Percentiles rank a stretch among this genome's conserved stretches.
phyloP scores from a whole-genome alignment of 2,329 filamentous ascomycete genomes.

The Botrytis tulipae region DNA sequence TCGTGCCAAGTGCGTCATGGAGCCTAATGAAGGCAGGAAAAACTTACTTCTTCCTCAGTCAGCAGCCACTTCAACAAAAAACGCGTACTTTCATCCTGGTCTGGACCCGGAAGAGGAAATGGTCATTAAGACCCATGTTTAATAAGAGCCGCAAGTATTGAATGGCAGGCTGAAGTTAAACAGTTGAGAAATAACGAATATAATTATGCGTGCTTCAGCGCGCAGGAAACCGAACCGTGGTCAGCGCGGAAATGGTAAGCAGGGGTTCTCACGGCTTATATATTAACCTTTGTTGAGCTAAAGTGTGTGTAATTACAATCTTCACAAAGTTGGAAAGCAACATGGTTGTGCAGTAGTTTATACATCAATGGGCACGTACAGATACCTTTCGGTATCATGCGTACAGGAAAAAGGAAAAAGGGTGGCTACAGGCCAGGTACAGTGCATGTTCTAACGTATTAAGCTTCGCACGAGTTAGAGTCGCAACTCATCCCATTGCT shows the following conservation, averaged over 20 bases:
- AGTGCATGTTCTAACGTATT: background rate
- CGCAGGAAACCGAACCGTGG: constrained; percentile 5
- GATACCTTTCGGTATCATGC: background rate
- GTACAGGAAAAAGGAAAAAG: background rate
- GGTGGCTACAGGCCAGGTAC: background rate
- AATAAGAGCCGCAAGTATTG: constrained; percentile 5
- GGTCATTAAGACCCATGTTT: background rate
- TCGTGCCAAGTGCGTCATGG: constrained; percentile 11
- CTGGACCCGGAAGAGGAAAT: constrained; percentile 9
- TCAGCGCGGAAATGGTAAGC: constrained; percentile 16
- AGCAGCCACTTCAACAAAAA: constrained; percentile 19
- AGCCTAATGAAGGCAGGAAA: background rate
- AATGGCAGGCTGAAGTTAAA: background rate
- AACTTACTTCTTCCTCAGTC: constrained; percentile 17
- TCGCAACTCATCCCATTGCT: background rate
- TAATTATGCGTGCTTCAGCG: constrained; percentile 1
- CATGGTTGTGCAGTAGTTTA: background rate
- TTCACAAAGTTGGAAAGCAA: background rate
- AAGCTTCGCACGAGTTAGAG: background rate
- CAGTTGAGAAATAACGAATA: background rate
- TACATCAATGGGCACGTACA: background rate
- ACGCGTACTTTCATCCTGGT: background rate
- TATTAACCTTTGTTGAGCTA: constrained; percentile 17
- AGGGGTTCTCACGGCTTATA: constrained; percentile 9
- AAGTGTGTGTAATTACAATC: constrained; percentile 13